Conservation (phyloP, 192 early-diverging fungal species). For the Coemansia sp. region DNA sequence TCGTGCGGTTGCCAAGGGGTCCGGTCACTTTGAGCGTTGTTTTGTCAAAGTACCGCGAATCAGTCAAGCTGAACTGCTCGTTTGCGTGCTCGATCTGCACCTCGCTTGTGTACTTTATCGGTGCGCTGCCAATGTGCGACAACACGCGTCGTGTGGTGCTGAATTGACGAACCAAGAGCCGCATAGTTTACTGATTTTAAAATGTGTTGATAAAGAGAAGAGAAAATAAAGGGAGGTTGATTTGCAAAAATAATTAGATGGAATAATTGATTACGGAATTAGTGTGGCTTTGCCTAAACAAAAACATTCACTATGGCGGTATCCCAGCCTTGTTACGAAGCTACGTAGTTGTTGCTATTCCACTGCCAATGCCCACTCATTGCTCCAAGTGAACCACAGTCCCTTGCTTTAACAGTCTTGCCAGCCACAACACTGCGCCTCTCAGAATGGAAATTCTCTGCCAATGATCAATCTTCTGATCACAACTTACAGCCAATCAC, state of each 20-base stretch:
- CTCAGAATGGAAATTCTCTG: no score
- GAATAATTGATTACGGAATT: neutral
- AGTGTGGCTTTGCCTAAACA: neutral
- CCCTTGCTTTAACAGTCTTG: no score
- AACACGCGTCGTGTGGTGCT: conserved; percentile 17
- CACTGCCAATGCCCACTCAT: no score
- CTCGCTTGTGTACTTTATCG: conserved; percentile 71
- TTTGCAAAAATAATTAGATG: neutral
- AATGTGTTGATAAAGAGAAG: neutral
- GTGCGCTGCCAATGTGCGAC: conserved; percentile 82
- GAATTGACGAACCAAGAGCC: conserved; percentile 6
- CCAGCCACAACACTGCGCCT: no score
- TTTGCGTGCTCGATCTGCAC: conserved; percentile 70
- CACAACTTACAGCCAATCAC: neutral
- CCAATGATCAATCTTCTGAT: neutral
- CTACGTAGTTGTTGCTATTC: no score
- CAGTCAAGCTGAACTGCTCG: conserved; percentile 60
- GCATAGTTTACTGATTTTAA: neutral
- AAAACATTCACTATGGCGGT: neutral
- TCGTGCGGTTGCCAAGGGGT: conserved; percentile 71
- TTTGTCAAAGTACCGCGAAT: conserved; percentile 64
- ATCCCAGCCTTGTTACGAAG: no score
- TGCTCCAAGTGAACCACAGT: no score
- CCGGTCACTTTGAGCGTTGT: conserved; percentile 75
- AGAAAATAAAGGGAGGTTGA: neutral